Conservation (phyloP, 225 moss, liverwort and hornwort genomes). For the Pseudisothecium myosuroides region DNA sequence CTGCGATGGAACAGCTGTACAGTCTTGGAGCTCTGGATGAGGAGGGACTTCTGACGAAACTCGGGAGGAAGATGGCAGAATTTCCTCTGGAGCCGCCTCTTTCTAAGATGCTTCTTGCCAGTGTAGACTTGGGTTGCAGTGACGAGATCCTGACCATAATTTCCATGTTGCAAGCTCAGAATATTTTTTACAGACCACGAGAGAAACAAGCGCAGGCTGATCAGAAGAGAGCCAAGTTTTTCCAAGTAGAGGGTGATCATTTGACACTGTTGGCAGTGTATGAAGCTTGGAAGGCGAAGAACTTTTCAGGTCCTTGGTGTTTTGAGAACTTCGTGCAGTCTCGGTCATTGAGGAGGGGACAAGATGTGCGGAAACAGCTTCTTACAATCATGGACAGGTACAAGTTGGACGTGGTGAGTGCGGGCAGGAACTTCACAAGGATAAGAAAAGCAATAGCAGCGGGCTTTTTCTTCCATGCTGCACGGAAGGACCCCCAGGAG, state of each 20-base stretch:
- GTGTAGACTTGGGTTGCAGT: constrained; percentile 96
- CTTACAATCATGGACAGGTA: constrained; percentile 98
- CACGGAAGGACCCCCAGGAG: constrained; percentile 95
- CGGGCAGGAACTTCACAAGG: constrained; percentile 89
- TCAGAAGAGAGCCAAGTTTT: constrained; percentile 94
- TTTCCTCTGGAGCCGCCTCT: constrained; percentile 87
- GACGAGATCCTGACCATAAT: constrained; percentile 95
- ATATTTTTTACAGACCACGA: constrained; percentile 83
- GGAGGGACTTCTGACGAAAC: constrained; percentile 83
- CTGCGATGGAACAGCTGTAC: constrained; percentile 94
- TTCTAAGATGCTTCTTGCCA: constrained; percentile 94
- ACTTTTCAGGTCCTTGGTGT: constrained; percentile 96
- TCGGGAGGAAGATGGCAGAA: constrained; percentile 96
- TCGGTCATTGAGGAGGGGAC: constrained; percentile 81
- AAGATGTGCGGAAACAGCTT: constrained; percentile 91
- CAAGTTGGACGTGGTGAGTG: constrained; percentile 95
- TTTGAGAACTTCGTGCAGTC: constrained; percentile 98
- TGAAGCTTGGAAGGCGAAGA: constrained; percentile 99
- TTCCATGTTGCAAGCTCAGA: constrained; percentile 93
- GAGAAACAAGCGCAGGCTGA: constrained; percentile 99
- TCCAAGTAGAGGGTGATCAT: constrained; percentile 96
- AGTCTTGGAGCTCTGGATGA: constrained; percentile 96
- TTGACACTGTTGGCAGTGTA: constrained; percentile 83
- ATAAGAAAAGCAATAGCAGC: constrained; percentile 96
- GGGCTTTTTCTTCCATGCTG: constrained; percentile 97